Evolutionary conservation across 331 rosid species (phyloP).

Genomic region (Acacia concinna): DNA sequence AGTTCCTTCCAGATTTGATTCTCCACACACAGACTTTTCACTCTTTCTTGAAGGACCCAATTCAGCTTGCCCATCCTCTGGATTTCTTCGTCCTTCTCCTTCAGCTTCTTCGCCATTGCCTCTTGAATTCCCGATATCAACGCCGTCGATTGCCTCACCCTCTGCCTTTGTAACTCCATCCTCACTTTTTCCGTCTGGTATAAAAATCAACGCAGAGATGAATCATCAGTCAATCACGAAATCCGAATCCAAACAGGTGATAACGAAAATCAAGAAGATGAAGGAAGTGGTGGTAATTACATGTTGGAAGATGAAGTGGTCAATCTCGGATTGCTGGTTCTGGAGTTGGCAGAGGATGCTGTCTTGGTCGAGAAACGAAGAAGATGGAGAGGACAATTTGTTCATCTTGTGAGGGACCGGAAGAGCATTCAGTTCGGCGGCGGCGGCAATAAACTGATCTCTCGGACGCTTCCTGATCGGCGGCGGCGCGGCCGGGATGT

Average conservation of each 20-base stretch:
- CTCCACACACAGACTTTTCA: slow-evolving; percentile 56
- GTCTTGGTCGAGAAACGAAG: slow-evolving; percentile 18
- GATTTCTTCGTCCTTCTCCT: slow-evolving; percentile 79
- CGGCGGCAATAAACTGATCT: not conserved
- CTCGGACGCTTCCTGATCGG: slow-evolving; percentile 44
- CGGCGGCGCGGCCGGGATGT: slow-evolving; percentile 24
- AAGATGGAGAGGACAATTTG: slow-evolving; percentile 11
- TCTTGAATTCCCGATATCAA: slow-evolving; percentile 52
- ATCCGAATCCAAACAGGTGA: not conserved
- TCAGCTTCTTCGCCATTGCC: slow-evolving; percentile 50
- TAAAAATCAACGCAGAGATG: not conserved
- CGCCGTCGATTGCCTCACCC: slow-evolving; percentile 58
- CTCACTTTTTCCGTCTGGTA: slow-evolving; percentile 74
- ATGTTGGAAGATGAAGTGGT: slow-evolving; percentile 31
- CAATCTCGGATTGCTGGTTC: slow-evolving; percentile 37
- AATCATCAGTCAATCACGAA: not conserved
- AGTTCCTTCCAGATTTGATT: slow-evolving; percentile 78
- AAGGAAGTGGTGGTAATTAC: not conserved
- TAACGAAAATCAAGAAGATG: not conserved
- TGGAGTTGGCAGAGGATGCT: slow-evolving; percentile 35
- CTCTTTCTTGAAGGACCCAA: slow-evolving; percentile 69
- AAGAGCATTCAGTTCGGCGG: slow-evolving; percentile 16
- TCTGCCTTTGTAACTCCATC: slow-evolving; percentile 53
- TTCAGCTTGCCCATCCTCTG: slow-evolving; percentile 63
- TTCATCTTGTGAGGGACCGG: slow-evolving; percentile 14